Evolutionary conservation across 2,329 filamentous ascomycete genomes (phyloP).

Genomic region (Rosellinia necatrix): DNA sequence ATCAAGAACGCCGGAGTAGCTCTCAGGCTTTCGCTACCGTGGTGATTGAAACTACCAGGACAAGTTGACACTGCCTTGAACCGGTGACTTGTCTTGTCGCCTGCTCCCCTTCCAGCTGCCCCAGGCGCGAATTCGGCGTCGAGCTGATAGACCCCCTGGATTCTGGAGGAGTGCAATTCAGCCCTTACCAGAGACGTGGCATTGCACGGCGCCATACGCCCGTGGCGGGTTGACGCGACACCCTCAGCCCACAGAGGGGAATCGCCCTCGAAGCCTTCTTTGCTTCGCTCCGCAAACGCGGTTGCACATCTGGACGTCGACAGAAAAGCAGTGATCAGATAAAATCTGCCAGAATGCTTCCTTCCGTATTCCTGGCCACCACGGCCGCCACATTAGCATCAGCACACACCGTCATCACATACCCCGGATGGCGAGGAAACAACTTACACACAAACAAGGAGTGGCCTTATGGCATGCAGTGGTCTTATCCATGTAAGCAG

Average conservation of each 20-base stretch:
- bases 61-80: too few relatives aligned
- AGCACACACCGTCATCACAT: slow-evolving; percentile 83
- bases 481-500: slow-evolving; percentile 87
- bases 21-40: not conserved
- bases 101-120: too few relatives aligned
- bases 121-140: not conserved
- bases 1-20: not conserved
- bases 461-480: slow-evolving; percentile 91
- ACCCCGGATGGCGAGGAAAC: slow-evolving; percentile 86
- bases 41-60: not conserved
- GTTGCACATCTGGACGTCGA: not conserved
- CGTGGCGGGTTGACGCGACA: too few relatives aligned
- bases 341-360: slow-evolving; percentile 48
- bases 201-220: not conserved
- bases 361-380: slow-evolving; percentile 50
- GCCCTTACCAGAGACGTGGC: not conserved
- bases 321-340: not conserved
- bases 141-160: not conserved
- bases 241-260: too few relatives aligned
- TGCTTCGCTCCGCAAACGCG: not conserved
- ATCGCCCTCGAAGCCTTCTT: slow-evolving; percentile 2
- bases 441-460: slow-evolving; percentile 79
- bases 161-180: too few relatives aligned
- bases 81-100: too few relatives aligned
- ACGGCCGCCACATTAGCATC: slow-evolving; percentile 55